A percentile compares a stretch with the other conserved stretches of the same genome.
phyloP scores from a whole-genome alignment of 352 stramenopile genomes.

The Phytophthora sansomeana region DNA sequence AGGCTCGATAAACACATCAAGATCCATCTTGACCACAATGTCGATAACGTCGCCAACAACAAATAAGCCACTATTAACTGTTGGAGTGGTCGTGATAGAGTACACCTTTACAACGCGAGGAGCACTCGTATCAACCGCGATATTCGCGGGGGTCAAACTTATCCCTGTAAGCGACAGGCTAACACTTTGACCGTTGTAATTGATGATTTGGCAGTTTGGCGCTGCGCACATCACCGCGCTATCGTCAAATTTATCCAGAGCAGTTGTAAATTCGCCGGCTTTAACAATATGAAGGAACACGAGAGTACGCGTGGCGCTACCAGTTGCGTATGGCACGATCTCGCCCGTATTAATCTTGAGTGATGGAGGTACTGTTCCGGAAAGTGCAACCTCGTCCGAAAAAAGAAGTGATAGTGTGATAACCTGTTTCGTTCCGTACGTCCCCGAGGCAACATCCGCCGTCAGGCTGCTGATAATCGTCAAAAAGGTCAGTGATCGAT shows the following conservation, averaged over 20 bases:
- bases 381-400: slow-evolving; percentile 77
- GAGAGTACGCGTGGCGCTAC: slow-evolving; percentile 53
- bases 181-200: slow-evolving; percentile 66
- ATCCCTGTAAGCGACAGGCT: slow-evolving; percentile 52
- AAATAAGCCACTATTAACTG: slow-evolving; percentile 71
- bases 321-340: slow-evolving; percentile 65
- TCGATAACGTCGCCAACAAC: slow-evolving; percentile 84
- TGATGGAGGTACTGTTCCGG: slow-evolving; percentile 41
- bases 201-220: slow-evolving; percentile 62
- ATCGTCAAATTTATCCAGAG: slow-evolving; percentile 69
- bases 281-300: slow-evolving; percentile 81
- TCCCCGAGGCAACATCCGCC: slow-evolving; percentile 54
- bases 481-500: slow-evolving; percentile 47
- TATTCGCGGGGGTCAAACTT: slow-evolving; percentile 49
- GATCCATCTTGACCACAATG: slow-evolving; percentile 80
- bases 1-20: slow-evolving; percentile 81
- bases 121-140: slow-evolving; percentile 66
- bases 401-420: slow-evolving; percentile 76
- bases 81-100: slow-evolving; percentile 54
- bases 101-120: slow-evolving; percentile 73
- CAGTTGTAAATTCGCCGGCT: slow-evolving; percentile 47
- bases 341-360: slow-evolving; percentile 72
- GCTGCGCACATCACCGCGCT: slow-evolving; percentile 55
- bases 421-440: slow-evolving; percentile 79
- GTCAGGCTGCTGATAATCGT: slow-evolving; percentile 57